These are phyloP conservation scores for Gautieria morchelliformis DNA, from an alignment of 768 basidiomycete genomes.

Conservation along the genomic window DNA sequence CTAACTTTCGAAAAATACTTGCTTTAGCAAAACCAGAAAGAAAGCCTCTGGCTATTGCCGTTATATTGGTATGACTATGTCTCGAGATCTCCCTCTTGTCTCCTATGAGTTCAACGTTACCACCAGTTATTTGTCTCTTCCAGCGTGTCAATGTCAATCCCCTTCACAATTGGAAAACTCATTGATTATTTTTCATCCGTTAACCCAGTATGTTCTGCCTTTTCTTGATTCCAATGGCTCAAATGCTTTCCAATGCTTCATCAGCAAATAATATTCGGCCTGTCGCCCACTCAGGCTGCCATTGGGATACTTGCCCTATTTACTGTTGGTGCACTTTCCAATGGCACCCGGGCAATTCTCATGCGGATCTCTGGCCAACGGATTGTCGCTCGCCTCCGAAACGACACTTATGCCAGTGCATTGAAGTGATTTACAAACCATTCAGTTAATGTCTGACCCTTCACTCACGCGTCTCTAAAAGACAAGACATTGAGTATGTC, in stretches of 20 bases:
- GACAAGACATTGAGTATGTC: slow-evolving; percentile 88
- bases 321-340: slow-evolving; percentile 79
- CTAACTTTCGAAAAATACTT: slow-evolving; percentile 67
- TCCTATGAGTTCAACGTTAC: not conserved
- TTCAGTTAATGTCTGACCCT: not conserved
- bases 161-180: slow-evolving; percentile 85
- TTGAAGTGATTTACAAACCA: slow-evolving; percentile 26
- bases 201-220: slow-evolving; percentile 45
- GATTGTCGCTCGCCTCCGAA: slow-evolving; percentile 80
- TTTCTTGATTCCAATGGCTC: not conserved
- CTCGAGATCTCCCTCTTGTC: not conserved
- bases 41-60: slow-evolving; percentile 63
- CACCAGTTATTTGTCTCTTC: slow-evolving; percentile 74
- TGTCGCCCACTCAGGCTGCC: slow-evolving; percentile 76
- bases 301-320: slow-evolving; percentile 64
- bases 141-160: slow-evolving; percentile 84
- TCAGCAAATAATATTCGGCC: slow-evolving; percentile 69
- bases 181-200: slow-evolving; percentile 85
- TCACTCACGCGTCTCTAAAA: not conserved
- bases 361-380: slow-evolving; percentile 89
- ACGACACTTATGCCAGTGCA: slow-evolving; percentile 75
- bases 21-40: slow-evolving; percentile 76
- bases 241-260: not conserved
- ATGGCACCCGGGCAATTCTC: slow-evolving; percentile 71
- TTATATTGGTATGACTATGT: slow-evolving; percentile 35